These are phyloP conservation scores for Spiraea crenata DNA, from an alignment of 331 rosid genomes.

Conservation along the genomic window DNA sequence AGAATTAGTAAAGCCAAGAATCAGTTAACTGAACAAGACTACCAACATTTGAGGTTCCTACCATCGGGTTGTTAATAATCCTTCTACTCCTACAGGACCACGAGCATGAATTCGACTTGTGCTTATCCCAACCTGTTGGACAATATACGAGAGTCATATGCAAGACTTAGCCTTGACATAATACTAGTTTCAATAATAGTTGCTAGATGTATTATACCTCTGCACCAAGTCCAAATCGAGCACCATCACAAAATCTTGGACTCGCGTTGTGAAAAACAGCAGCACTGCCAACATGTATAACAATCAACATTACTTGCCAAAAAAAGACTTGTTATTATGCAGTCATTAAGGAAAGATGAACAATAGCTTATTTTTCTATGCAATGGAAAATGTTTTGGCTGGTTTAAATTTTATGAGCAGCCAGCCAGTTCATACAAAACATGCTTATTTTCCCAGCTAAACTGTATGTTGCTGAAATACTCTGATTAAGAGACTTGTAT, in stretches of 20 bases:
- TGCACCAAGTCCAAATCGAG: conserved; percentile 96
- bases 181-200: not conserved
- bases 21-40: not conserved
- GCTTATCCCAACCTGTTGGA: conserved; percentile 84
- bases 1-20: not conserved
- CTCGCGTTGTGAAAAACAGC: conserved; percentile 98
- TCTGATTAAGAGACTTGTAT: not conserved
- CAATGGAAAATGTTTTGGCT: not conserved
- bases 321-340: not conserved
- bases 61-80: conserved; percentile 93
- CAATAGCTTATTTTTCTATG: not conserved
- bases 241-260: conserved; percentile 92
- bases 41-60: conserved; percentile 34
- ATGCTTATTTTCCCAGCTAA: not conserved
- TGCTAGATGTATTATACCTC: conserved; percentile 55
- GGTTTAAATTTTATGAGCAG: not conserved
- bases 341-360: not conserved
- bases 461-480: not conserved
- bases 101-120: conserved; percentile 97
- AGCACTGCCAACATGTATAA: conserved; percentile 60
- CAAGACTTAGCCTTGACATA: conserved; percentile 7
- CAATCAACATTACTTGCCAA: conserved; percentile 11
- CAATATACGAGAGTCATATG: conserved; percentile 12
- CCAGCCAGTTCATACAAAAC: not conserved
- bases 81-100: conserved; percentile 99